A percentile compares a stretch with the other conserved stretches of the same genome.
phyloP scores from a whole-genome alignment of 2,329 filamentous ascomycete species.

The Chrysosporium queenslandicum region DNA sequence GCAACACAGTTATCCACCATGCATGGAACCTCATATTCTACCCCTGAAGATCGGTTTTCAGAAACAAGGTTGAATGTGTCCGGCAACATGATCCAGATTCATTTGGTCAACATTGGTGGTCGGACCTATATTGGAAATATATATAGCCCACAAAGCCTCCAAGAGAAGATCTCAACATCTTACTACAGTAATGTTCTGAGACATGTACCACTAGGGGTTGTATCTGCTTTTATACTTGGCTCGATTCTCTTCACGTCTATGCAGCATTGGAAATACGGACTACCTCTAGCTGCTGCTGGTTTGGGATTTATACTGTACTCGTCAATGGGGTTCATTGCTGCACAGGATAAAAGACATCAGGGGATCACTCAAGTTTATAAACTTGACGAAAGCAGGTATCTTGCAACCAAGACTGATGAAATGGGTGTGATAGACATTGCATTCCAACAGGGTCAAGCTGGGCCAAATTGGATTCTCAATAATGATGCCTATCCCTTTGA shows the following conservation, averaged over 20 bases:
- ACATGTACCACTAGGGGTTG: background rate
- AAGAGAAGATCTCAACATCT: background rate
- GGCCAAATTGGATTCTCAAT: slow-evolving; percentile 14
- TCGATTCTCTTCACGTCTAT: background rate
- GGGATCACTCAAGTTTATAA: slow-evolving; percentile 10
- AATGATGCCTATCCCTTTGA: slow-evolving; percentile 8
- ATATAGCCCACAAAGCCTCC: background rate
- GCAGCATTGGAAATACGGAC: background rate
- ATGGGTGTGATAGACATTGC: slow-evolving; percentile 16
- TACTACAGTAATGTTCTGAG: background rate
- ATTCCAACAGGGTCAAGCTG: slow-evolving; percentile 6
- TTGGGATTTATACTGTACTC: slow-evolving; percentile 6
- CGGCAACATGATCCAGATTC: slow-evolving; percentile 7
- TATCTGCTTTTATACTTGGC: slow-evolving; percentile 5
- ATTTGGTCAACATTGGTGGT: slow-evolving; percentile 12
- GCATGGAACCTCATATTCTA: background rate
- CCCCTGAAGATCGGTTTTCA: slow-evolving; percentile 12
- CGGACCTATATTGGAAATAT: slow-evolving; percentile 14
- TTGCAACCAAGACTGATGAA: slow-evolving; percentile 14
- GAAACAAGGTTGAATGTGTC: slow-evolving; percentile 7
- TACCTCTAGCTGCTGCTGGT: background rate
- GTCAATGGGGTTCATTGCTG: background rate
- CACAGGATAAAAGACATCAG: background rate
- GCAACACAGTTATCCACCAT: slow-evolving; percentile 10
- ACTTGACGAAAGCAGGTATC: slow-evolving; percentile 12